phyloP scores from a whole-genome alignment of 257 asterid genomes.

The Ophiorrhiza pumila region DNA sequence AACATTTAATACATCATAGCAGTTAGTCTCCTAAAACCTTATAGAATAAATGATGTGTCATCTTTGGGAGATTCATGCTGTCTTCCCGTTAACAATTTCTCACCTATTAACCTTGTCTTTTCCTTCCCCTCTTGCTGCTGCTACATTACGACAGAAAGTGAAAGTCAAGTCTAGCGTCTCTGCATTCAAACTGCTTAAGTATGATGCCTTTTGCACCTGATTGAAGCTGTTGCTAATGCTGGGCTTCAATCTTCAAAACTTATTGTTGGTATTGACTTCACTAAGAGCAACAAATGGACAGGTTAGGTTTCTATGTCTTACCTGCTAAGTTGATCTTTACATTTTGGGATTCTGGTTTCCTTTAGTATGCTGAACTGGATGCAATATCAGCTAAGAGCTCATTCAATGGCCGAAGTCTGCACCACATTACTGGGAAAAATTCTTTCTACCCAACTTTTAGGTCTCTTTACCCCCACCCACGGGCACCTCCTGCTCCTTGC shows the following conservation, averaged over 20 bases:
- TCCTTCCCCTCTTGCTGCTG: background rate
- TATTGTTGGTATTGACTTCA: constrained; percentile 88
- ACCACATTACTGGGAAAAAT: too few relatives aligned
- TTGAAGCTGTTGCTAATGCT: constrained; percentile 81
- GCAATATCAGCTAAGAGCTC: constrained; percentile 64
- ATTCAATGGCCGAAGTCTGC: constrained; percentile 62
- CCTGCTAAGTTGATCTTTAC: background rate
- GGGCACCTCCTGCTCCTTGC: too few relatives aligned
- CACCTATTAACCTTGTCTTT: background rate
- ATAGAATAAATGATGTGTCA: background rate
- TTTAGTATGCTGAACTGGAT: constrained; percentile 28
- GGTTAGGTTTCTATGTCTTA: constrained; percentile 36
- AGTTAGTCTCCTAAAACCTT: background rate
- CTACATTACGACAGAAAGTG: background rate
- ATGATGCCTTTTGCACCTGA: constrained; percentile 45
- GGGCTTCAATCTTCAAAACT: constrained; percentile 96
- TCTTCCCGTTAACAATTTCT: background rate
- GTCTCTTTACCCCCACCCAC: too few relatives aligned
- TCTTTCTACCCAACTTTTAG: too few relatives aligned
- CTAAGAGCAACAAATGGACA: constrained; percentile 99
- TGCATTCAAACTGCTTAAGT: constrained; percentile 11
- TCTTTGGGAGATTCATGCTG: background rate
- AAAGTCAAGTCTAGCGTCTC: background rate
- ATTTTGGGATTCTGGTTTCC: constrained; percentile 7
- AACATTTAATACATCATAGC: too few relatives aligned